Evolutionary conservation across 176 grass and related monocot genomes (phyloP).

Genomic region (Hordeum marinum): DNA sequence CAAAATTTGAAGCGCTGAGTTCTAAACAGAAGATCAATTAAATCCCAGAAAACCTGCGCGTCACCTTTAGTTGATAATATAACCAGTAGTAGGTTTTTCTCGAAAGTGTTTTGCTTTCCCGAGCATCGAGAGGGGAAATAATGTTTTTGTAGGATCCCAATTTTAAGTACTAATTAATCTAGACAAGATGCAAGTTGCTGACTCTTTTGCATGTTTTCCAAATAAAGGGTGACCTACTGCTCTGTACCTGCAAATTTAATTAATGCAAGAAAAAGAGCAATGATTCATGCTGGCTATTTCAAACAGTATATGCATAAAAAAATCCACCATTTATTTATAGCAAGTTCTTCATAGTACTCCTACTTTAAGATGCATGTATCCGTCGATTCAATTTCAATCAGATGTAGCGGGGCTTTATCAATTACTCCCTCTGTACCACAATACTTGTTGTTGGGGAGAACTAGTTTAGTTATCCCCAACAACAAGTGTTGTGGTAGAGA

Average conservation of each 20-base stretch:
- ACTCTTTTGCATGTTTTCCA: conserved; percentile 16
- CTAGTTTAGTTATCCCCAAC: no score
- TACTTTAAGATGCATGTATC: background rate
- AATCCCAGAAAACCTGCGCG: conserved; percentile 33
- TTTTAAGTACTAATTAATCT: conserved; percentile 23
- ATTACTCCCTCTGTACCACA: no score
- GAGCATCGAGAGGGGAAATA: conserved; percentile 23
- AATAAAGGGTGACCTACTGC: background rate
- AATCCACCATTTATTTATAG: background rate
- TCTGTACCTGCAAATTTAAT: background rate
- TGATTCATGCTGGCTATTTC: background rate
- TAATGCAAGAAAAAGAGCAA: background rate
- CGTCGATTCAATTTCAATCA: no score
- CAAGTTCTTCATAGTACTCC: background rate
- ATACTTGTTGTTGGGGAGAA: no score
- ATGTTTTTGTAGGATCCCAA: conserved; percentile 39
- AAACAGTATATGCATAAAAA: background rate
- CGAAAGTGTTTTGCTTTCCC: conserved; percentile 36
- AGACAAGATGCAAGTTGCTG: conserved; percentile 32
- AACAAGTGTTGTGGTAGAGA: no score
- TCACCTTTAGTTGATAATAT: conserved; percentile 24
- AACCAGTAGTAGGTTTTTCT: background rate
- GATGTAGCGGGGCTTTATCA: no score
- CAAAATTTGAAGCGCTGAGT: conserved; percentile 52
- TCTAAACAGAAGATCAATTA: conserved; percentile 31